These are phyloP conservation scores for Hanseniaspora pseudoguilliermondii DNA, from an alignment of 805 yeast genomes.

Conservation along the genomic window DNA sequence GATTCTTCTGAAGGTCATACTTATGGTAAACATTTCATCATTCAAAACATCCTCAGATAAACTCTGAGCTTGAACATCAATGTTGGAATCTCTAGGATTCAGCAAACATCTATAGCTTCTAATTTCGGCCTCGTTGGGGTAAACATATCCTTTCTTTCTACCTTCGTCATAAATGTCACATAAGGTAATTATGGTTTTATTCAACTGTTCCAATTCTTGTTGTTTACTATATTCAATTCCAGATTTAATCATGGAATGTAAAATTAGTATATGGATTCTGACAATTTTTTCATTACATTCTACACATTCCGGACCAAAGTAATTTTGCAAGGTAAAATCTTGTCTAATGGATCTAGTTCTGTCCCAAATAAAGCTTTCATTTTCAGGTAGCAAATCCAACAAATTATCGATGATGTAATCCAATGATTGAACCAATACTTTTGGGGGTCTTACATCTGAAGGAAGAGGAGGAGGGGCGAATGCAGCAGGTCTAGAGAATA, in stretches of 20 bases:
- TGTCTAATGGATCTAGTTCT: constrained; percentile 92
- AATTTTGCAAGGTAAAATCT: constrained; percentile 92
- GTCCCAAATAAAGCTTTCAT: constrained; percentile 92
- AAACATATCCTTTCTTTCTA: constrained; percentile 50
- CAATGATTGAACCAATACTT: constrained; percentile 50
- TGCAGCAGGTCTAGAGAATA: constrained; percentile 92
- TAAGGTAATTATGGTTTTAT: constrained; percentile 77
- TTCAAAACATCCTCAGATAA: constrained; percentile 47
- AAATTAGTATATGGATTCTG: constrained; percentile 65
- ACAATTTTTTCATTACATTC: constrained; percentile 88
- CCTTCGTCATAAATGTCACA: constrained; percentile 78
- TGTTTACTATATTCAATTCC: constrained; percentile 72
- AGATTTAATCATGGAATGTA: constrained; percentile 75
- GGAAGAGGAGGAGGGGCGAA: constrained; percentile 98
- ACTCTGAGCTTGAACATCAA: constrained; percentile 60
- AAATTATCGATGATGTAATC: constrained; percentile 56
- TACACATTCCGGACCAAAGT: constrained; percentile 82
- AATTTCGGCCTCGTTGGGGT: constrained; percentile 85
- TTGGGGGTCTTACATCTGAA: constrained; percentile 93
- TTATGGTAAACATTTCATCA: constrained; percentile 51
- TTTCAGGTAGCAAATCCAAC: constrained; percentile 57
- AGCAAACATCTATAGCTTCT: constrained; percentile 74
- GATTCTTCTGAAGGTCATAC: constrained; percentile 55
- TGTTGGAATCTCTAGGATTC: constrained; percentile 71
- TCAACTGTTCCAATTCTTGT: constrained; percentile 89